Evolutionary conservation across 2,329 filamentous ascomycete genomes (phyloP).

Genomic region (Dactylellina leptospora): DNA sequence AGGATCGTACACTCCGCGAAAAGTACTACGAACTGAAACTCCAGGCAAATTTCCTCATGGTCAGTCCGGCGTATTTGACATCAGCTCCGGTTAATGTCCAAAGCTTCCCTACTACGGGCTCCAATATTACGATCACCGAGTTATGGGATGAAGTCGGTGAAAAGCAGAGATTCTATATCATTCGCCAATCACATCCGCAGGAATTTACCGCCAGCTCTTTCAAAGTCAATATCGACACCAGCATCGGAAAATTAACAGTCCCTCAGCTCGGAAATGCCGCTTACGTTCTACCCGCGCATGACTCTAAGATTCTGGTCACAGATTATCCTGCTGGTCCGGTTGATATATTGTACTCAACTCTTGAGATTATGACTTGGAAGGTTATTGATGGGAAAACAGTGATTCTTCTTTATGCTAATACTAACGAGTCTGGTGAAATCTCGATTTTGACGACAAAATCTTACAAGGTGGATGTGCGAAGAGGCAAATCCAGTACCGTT

Average conservation of each 20-base stretch:
- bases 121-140: conserved; percentile 48
- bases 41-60: conserved; percentile 76
- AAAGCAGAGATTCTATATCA: conserved; percentile 52
- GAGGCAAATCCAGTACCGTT: conserved; percentile 61
- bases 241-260: conserved; percentile 57
- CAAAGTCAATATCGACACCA: conserved; percentile 56
- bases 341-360: conserved; percentile 72
- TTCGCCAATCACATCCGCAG: conserved; percentile 45
- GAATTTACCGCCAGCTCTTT: conserved; percentile 56
- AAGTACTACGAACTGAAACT: conserved; percentile 84
- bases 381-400: conserved; percentile 69
- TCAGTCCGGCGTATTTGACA: conserved; percentile 74
- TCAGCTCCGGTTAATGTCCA: conserved; percentile 62
- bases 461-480: conserved; percentile 59
- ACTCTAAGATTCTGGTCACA: conserved; percentile 68
- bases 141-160: conserved; percentile 54
- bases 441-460: conserved; percentile 60
- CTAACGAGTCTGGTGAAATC: conserved; percentile 71
- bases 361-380: conserved; percentile 76
- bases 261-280: conserved; percentile 70
- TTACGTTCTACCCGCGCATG: conserved; percentile 61
- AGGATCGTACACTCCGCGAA: conserved; percentile 75
- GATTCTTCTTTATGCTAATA: conserved; percentile 71
- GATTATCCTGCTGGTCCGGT: conserved; percentile 72
- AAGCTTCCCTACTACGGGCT: conserved; percentile 35